Evolutionary conservation across 2,329 filamentous ascomycete species (phyloP), one percentile per base, ranked within the genome.

Genomic region (Colletotrichum spaethianum): DNA sequence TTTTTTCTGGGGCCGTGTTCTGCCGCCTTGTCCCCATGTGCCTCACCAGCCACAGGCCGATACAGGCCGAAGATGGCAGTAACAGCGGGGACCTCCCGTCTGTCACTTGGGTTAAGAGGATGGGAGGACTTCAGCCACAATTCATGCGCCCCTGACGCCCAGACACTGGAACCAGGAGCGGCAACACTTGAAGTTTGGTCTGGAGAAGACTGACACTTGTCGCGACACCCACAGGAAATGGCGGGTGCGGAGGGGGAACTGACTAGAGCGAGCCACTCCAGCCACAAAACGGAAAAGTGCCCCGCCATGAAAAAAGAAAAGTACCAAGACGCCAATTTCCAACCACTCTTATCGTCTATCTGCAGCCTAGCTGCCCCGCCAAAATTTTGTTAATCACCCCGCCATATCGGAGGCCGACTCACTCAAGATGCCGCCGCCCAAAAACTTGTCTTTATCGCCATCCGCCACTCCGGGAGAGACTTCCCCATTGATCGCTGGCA

Each of bases 381-480:
- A 74, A 73, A 73, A 73, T 63, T 67, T 67, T 67, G 46, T 46
- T 48, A 64, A 63, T 62, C 65, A 72, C 70, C 70, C 70, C 70
- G 70, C 70, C 65, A 72, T 60, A 46, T 60, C 70, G 59, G 52
- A 56, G 59, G 59, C 53, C 55, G 63, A 73, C 33, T 72, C 72
- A 53, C 42, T 40, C 72, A 64, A 48, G 50, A 72, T 72, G 70
- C 53, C 55, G 52, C 70, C 36, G 48, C 61, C 61, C 38, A 44
- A 61, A 70, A 70, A 72, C 70, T 64, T 64, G 40, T 46, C 67
- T 68, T n/a, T 72, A 48, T 60, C 68, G 72, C 68, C 63, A 55
- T 63, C 56, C 46, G 23, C 53, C 60, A 52, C 36, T 59, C 60
- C 65, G 59, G 70, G 70, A 46, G 70, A 72, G 70, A 70, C 33